Conservation (phyloP, 352 stramenopile species). For the Phytophthora meadii region DNA sequence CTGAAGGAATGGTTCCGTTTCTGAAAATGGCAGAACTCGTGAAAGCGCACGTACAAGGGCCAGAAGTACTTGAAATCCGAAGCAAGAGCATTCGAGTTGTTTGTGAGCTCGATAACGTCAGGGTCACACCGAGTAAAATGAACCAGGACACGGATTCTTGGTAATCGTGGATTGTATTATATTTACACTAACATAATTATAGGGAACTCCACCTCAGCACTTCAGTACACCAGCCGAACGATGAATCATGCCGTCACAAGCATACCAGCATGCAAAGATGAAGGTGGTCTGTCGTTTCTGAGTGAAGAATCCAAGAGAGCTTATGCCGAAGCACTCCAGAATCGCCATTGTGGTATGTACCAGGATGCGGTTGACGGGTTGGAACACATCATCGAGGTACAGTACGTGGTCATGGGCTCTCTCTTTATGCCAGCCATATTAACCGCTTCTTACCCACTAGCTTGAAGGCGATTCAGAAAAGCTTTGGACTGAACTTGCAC, state of each 20-base stretch:
- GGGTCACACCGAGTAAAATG: constrained; percentile 8
- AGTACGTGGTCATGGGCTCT: background rate
- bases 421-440: background rate
- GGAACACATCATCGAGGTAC: constrained; percentile 60
- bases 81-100: constrained; percentile 44
- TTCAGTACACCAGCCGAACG: background rate
- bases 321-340: constrained; percentile 41
- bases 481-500: constrained; percentile 67
- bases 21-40: constrained; percentile 36
- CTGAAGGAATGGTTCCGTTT: constrained; percentile 25
- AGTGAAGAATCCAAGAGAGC: constrained; percentile 37
- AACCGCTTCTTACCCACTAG: constrained; percentile 24
- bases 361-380: constrained; percentile 43
- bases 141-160: constrained; percentile 4
- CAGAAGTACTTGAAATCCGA: constrained; percentile 55
- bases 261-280: constrained; percentile 4
- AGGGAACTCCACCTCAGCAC: background rate
- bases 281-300: constrained; percentile 17
- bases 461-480: constrained; percentile 58
- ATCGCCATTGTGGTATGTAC: constrained; percentile 49
- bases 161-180: background rate
- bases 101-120: constrained; percentile 64
- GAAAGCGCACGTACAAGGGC: constrained; percentile 37
- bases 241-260: constrained; percentile 18
- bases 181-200: constrained; percentile 16